phyloP scores from a whole-genome alignment of 805 yeast species.

The Saturnispora gosingensis region DNA sequence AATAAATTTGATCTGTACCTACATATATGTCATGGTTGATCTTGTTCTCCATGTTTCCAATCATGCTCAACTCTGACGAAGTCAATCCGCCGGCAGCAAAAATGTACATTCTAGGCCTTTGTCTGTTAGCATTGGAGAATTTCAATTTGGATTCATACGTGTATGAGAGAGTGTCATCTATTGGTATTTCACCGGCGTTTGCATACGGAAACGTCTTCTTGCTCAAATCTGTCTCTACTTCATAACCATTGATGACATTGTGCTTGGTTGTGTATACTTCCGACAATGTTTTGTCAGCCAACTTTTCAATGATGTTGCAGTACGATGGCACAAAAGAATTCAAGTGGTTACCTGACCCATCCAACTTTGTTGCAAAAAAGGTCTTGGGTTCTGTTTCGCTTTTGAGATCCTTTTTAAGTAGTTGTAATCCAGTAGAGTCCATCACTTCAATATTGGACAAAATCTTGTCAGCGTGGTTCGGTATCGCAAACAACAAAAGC shows the following conservation, averaged over 20 bases:
- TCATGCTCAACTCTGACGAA: slow-evolving; percentile 67
- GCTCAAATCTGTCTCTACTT: slow-evolving; percentile 27
- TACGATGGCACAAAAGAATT: slow-evolving; percentile 22
- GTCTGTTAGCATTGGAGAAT: slow-evolving; percentile 16
- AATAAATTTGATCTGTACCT: slow-evolving; percentile 70
- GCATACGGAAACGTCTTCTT: slow-evolving; percentile 46
- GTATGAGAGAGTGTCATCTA: slow-evolving; percentile 9
- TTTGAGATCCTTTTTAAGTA: slow-evolving; percentile 31
- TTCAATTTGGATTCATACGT: slow-evolving; percentile 27
- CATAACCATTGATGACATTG: slow-evolving; percentile 8
- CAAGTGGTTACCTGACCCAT: slow-evolving; percentile 18
- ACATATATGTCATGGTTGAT: slow-evolving; percentile 66
- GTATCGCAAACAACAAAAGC: slow-evolving; percentile 45
- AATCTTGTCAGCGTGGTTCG: slow-evolving; percentile 28
- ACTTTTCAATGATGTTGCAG: slow-evolving; percentile 20
- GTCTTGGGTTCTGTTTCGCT: slow-evolving; percentile 40
- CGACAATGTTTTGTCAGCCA: slow-evolving; percentile 22
- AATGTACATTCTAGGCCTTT: slow-evolving; percentile 62
- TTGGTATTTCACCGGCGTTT: slow-evolving; percentile 24
- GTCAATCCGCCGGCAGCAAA: slow-evolving; percentile 89
- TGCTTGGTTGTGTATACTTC: slow-evolving; percentile 19
- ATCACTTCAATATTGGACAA: slow-evolving; percentile 50
- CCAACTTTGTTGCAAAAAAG: slow-evolving; percentile 41
- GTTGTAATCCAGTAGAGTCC: slow-evolving; percentile 29
- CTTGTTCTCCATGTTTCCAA: slow-evolving; percentile 55